Base-by-base conservation (phyloP, 2,329 filamentous ascomycete species). In the Trichoderma afroharzianum region DNA sequence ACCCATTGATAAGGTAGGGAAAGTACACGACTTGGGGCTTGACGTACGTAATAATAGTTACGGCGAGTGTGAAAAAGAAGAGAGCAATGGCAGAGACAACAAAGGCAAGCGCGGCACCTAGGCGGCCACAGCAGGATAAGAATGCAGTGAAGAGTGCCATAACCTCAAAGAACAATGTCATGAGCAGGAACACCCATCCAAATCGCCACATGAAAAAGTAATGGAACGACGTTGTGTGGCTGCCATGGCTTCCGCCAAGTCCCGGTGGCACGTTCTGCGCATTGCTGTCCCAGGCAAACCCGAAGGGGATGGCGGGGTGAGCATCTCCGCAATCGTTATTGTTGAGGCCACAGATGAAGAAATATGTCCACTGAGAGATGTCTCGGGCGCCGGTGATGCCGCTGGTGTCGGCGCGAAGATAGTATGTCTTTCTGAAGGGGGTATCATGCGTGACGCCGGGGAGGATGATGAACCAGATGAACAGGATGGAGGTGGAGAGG, bases 171-270 rank as follows among this genome's bases (percentile, higher is more conserved):
- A 97, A 90, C 47, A 98, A 88, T 21, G 90, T 89, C 75, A 98
- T 91, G 71, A 98, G 85, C 84, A 93, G 93, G 82, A 97, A 96
- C 47, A 95, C 93, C 88, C 95, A 98, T 81, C 93, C 92, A 84
- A 98, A 97, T 53, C 95, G 90, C 84, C 94, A 97, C 79, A 96
- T 87, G 82, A 94, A 93, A 84, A 88, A 98, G 85, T 91, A 97
- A 74, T 83, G 82, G 26, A 74, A 80, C 73, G 85, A 87, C 6
- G 89, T 91, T 4, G 88, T 90, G 72, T 82, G 74, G 72, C 83
- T 82, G 72, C 83, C 88, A 75, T 90, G 85, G 11, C 74, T 71
- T 53, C 91, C 87, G 47, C 82, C 77, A n/a, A 90, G 81, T 6
- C 77, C 79, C 0, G 73, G 63, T 18, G 88, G 88, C 0, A 81